These are phyloP conservation scores for Diophrys appendiculata DNA, from an alignment of 73 alveolate genomes.

Conservation along the genomic window DNA sequence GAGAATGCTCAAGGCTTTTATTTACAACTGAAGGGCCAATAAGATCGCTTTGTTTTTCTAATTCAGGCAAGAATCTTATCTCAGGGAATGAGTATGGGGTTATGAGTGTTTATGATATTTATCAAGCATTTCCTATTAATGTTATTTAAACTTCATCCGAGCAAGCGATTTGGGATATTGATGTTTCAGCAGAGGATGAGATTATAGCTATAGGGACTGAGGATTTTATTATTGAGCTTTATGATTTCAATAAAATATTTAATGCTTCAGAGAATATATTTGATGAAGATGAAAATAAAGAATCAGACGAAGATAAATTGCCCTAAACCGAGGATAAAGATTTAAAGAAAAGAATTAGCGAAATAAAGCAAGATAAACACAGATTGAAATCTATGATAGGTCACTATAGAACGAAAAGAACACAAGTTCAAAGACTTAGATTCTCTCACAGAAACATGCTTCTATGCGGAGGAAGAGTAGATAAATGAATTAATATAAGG, in stretches of 20 bases:
- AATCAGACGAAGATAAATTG: too few species aligned
- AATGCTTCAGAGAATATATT: slow-evolving; percentile 62
- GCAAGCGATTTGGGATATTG: slow-evolving; percentile 78
- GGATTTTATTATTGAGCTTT: slow-evolving; percentile 77
- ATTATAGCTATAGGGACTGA: slow-evolving; percentile 83
- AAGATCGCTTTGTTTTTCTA: slow-evolving; percentile 75
- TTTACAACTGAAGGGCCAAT: slow-evolving; percentile 72
- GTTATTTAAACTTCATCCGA: slow-evolving; percentile 68
- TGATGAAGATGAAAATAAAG: slow-evolving; percentile 56
- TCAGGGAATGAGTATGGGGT: slow-evolving; percentile 85
- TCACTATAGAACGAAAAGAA: too few species aligned
- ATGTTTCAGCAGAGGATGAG: slow-evolving; percentile 83
- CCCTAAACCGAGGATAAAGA: too few species aligned
- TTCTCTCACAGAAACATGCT: too few species aligned
- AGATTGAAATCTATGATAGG: too few species aligned
- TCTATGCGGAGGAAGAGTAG: too few species aligned
- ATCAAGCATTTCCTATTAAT: slow-evolving; percentile 70
- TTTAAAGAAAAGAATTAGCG: too few species aligned
- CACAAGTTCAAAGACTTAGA: too few species aligned
- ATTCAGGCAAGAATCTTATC: slow-evolving; percentile 73
- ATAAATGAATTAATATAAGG: too few species aligned
- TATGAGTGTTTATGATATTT: slow-evolving; percentile 68
- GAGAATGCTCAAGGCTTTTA: slow-evolving; percentile 86
- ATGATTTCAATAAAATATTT: slow-evolving; percentile 69
- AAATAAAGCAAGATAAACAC: too few species aligned